Evolutionary conservation across 495 filamentous ascomycete species (phyloP), one percentile per base, ranked within the genome.

Genomic region (Aspergillus haitiensis): DNA sequence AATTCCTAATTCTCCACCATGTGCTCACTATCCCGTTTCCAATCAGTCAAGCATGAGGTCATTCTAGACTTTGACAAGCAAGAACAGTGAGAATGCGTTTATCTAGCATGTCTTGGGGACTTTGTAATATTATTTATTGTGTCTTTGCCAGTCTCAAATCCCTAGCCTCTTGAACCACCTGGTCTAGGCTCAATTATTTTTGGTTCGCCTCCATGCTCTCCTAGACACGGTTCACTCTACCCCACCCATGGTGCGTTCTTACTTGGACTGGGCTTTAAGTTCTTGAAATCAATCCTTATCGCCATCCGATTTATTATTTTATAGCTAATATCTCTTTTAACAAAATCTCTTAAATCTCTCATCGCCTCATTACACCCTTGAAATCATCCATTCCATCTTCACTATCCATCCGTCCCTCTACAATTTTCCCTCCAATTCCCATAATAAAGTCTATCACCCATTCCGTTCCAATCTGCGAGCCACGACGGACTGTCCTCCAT

Each of bases 131-230:
- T 15, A 11, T 15, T 46, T 13, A 40, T 9, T 40, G n/a, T 21
- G 10, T 47, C 27, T 47, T 16, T 46, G 8, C 18, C n/a, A 16
- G 12, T 46, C 42, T 46, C 18, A 31, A 48, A 48, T 54, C 13
- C 32, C 52, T 36, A 36, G 15, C 37, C 45, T 33, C 55, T 37
- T 33, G 33, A 35, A 46, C 32, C 55, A 49, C 35, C 55, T 10
- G 52, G 36, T 62, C 60, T 62, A 62, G 60, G 58, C 55, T 47
- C 52, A 27, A 61, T 39, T 61, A 61, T 61, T 56, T 61, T 56
- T 61, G 59, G 59, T 52, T 61, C 59, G 51, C 45, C 46, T 53
- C 21, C 45, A 36, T 54, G 52, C 44, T 42, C 37, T 16, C 55
- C 37, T n/a, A 16, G 12, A 44, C 6, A 10, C 12, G 15, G 18